phyloP scores from a whole-genome alignment of 2,329 filamentous ascomycete species.

The Thermothelomyces thermophilus region DNA sequence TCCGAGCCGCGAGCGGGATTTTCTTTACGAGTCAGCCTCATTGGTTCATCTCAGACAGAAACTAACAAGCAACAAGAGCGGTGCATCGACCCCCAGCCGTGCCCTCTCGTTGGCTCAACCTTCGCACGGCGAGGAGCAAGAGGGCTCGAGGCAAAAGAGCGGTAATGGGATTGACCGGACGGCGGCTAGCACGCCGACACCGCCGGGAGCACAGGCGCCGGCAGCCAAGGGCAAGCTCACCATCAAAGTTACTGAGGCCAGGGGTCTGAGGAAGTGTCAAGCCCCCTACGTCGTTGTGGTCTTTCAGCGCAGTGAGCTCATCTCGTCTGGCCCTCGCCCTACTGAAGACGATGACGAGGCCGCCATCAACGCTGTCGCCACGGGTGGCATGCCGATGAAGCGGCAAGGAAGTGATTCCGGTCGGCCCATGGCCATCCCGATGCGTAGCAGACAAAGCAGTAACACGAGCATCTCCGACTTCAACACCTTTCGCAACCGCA shows the following conservation, averaged over 20 bases:
- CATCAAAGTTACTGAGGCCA: slow-evolving; percentile 80
- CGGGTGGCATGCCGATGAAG: slow-evolving; percentile 48
- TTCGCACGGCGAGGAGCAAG: slow-evolving; percentile 40
- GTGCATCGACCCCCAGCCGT: slow-evolving; percentile 81
- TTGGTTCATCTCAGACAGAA: slow-evolving; percentile 61
- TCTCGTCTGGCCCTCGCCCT: slow-evolving; percentile 74
- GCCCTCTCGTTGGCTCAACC: slow-evolving; percentile 64
- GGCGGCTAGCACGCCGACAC: slow-evolving; percentile 47
- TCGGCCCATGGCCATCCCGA: slow-evolving; percentile 86
- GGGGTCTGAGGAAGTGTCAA: slow-evolving; percentile 71
- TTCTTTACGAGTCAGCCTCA: slow-evolving; percentile 52
- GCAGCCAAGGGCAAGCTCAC: slow-evolving; percentile 79
- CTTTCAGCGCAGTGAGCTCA: slow-evolving; percentile 93
- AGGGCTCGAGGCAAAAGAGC: slow-evolving; percentile 34
- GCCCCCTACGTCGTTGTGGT: slow-evolving; percentile 95
- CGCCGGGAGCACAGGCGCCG: slow-evolving; percentile 56
- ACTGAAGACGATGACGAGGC: slow-evolving; percentile 53
- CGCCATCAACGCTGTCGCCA: slow-evolving; percentile 34
- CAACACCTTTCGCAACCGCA: slow-evolving; percentile 52
- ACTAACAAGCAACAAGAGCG: slow-evolving; percentile 94
- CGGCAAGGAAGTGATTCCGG: slow-evolving; percentile 75
- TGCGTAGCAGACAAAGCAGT: slow-evolving; percentile 94
- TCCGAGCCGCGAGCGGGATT: slow-evolving; percentile 40
- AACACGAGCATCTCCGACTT: slow-evolving; percentile 76
- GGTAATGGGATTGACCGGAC: slow-evolving; percentile 39